Conservation (phyloP, 1,284 basidiomycete genomes). For the Serendipita sp. region DNA sequence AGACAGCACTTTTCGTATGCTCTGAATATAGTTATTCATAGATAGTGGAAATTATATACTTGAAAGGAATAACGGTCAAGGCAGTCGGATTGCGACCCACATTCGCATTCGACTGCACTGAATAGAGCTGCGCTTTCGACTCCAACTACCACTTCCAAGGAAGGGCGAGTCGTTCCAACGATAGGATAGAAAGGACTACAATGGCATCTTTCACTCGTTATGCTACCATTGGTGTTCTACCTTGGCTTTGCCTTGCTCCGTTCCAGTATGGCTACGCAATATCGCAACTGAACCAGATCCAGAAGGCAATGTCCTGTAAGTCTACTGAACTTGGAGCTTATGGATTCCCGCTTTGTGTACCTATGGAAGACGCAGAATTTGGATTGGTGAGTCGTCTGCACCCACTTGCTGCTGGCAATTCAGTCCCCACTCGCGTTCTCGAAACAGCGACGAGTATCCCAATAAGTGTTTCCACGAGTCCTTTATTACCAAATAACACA, state of each 20-base stretch:
- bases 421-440: too few relatives aligned
- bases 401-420: not conserved
- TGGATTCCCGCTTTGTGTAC: constrained; percentile 40
- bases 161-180: too few relatives aligned
- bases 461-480: too few relatives aligned
- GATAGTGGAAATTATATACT: too few relatives aligned
- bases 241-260: constrained; percentile 7
- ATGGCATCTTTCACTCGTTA: constrained; percentile 5
- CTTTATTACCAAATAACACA: not conserved
- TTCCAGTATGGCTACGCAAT: constrained; percentile 43
- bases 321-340: constrained; percentile 17
- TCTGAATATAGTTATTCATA: too few relatives aligned
- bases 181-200: not conserved
- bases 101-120: too few relatives aligned
- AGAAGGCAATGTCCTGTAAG: constrained; percentile 58
- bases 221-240: not conserved
- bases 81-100: too few relatives aligned
- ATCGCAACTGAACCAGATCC: constrained; percentile 77
- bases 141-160: too few relatives aligned
- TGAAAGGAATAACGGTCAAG: too few relatives aligned
- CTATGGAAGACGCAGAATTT: constrained; percentile 62
- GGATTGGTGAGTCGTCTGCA: not conserved
- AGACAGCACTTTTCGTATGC: too few relatives aligned
- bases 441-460: too few relatives aligned
- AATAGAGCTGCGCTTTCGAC: too few relatives aligned